phyloP scores from a whole-genome alignment of 192 early-diverging fungal species.

The Backusella westeae region DNA sequence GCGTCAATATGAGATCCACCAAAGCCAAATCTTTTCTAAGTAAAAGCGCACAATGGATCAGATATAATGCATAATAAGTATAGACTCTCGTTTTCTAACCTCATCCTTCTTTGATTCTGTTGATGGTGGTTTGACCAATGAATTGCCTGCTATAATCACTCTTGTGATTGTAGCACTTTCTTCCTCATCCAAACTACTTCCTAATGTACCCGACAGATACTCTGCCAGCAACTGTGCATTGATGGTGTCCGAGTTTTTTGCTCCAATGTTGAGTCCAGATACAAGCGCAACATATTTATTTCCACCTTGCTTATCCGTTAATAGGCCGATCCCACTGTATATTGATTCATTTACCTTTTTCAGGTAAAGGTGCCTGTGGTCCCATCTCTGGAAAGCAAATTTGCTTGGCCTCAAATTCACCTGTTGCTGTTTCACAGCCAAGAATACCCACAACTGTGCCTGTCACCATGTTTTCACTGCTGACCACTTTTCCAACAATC shows the following conservation, averaged over 20 bases:
- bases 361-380: conserved; percentile 43
- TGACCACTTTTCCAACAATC: conserved; percentile 61
- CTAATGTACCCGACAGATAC: conserved; percentile 76
- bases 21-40: conserved; percentile 54
- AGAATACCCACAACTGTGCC: conserved; percentile 80
- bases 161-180: conserved; percentile 58
- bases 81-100: conserved; percentile 12
- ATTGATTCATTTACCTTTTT: conserved; percentile 16
- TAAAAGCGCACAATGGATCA: neutral
- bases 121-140: conserved; percentile 45
- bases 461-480: conserved; percentile 62
- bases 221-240: conserved; percentile 75
- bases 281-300: conserved; percentile 74
- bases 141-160: conserved; percentile 77
- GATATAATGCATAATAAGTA: neutral
- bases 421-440: conserved; percentile 70
- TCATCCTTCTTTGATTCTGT: conserved; percentile 25
- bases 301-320: neutral
- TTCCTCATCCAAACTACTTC: conserved; percentile 56
- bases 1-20: conserved; percentile 45
- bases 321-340: too few relatives aligned
- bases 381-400: conserved; percentile 72
- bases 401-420: conserved; percentile 85
- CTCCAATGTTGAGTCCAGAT: conserved; percentile 75
- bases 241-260: conserved; percentile 44